Evolutionary conservation across 192 early-diverging fungal species (phyloP), one percentile per base, ranked within the genome.

Genomic region (Mortierella alpina): DNA sequence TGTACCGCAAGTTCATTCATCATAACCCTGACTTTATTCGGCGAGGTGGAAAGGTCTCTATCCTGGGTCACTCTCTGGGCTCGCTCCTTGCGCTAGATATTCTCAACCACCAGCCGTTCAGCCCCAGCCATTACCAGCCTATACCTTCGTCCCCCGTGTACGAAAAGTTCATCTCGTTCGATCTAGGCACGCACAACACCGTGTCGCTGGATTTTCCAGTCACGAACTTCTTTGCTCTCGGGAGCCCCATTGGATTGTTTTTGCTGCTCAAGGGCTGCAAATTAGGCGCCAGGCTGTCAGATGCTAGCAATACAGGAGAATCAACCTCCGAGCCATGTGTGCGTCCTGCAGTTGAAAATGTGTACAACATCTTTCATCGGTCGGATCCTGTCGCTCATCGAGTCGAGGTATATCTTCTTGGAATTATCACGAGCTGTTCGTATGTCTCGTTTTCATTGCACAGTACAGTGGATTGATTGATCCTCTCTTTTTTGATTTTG

Each of bases 301-400:
- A 80, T 39, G 54, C 47, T 5, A 70, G 71, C n/a, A 72, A 23
- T 8, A 70, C 72, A 23, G 78, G 83, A 20, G 63, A 75, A 39
- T 82, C 83, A 10, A 71, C 73, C 6, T 23, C 67, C 0, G 71
- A 83, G 17, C 83, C 84, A 4, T 78, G 80, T 39, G 86, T 86
- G 50, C 85, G 88, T 67, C 95, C 95, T 9, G 89, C 89, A 17
- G 88, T 89, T 39, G 87, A 88, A 47, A 90, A 91, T 23, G 23
- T 95, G 15, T 96, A 94, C 84, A 96, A 96, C 70, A 89, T 96
- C 20, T 96, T 93, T 71, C 91, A 93, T 79, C 90, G 77, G 45
- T 72, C 84, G 8, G 85, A 75, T 44, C 63, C 75, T 17, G 73
- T 78, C 1, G 60, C 63, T 6, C 63, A 66, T 57, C 69, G 77